Base-by-base conservation (phyloP, 2,329 filamentous ascomycete species). In the Monilinia laxa region DNA sequence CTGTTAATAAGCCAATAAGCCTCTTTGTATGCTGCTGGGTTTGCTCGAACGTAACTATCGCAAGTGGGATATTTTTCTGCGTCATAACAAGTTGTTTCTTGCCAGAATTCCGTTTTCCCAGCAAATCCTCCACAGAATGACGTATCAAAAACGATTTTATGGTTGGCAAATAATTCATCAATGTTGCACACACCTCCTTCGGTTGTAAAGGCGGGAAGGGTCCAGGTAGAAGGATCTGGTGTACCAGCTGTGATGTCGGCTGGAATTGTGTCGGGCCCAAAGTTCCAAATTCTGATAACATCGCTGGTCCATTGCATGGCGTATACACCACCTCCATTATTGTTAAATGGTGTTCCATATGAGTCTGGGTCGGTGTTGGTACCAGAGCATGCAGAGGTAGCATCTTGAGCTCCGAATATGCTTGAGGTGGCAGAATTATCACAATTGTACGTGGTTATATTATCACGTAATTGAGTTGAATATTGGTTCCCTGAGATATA, bases 241-340 rank as follows among this genome's bases (percentile, higher is more conserved):
- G 73, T 80, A 45, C 71, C 71, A 40, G 78, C 77, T 9, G 78
- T 76, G 62, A 93, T 87, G 73, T 95, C 88, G 0, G 77, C 74
- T 0, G 92, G 92, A 54, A 93, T 84, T 10, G 77, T 75, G 40
- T 77, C 78, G 20, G 89, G 85, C 2, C 86, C 80, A 77, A 93
- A 96, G 79, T 90, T 90, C 87, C 88, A 96, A 70, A 95, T 81
- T 65, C 83, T 86, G 75, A 96, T 90, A 67, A 82, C 84, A 2
- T 84, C 77, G 9, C 80, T 79, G 53, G 88, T 88, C 90, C 91
- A 94, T 73, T 89, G 81, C 70, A 89, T 84, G 7, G 87, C 88
- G 71, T 90, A 91, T 4, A 91, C 83, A 42, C 88, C 89, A 42
- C 89, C 88, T 2, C 82, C 81, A 45, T 77, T 83, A 4, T 81